Percentiles rank a stretch among this genome's conserved stretches.
These are phyloP conservation scores for Citropsis articulata DNA, from an alignment of 345 rosid genomes.

Conservation along the genomic window DNA sequence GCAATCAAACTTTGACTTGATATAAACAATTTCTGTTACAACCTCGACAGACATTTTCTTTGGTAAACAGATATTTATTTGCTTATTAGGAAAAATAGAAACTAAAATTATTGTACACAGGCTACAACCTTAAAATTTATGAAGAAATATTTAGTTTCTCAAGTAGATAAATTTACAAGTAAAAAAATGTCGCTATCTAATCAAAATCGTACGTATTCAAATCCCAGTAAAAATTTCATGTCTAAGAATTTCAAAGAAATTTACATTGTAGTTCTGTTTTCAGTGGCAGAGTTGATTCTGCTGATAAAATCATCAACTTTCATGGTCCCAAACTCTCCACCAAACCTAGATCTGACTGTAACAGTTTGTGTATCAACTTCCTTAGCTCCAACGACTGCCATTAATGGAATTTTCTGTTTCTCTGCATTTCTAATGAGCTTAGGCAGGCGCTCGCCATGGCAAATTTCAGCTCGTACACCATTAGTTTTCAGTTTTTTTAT, in stretches of 20 bases:
- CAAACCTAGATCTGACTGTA: conserved; percentile 76
- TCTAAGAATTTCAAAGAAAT: conserved; percentile 14
- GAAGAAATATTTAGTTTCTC: not conserved
- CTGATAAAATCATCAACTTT: conserved; percentile 57
- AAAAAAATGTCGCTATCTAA: not conserved
- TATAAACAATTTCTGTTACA: not conserved
- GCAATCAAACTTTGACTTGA: not conserved
- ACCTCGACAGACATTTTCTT: not conserved
- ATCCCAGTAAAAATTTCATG: not conserved
- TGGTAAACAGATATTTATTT: not conserved
- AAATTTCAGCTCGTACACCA: conserved; percentile 71
- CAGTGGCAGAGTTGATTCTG: conserved; percentile 47
- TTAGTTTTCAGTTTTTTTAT: conserved; percentile 46
- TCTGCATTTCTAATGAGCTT: conserved; percentile 90
- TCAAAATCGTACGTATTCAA: not conserved
- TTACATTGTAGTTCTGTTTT: conserved; percentile 50
- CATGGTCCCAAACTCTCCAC: conserved; percentile 83
- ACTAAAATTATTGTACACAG: not conserved
- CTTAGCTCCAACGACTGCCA: conserved; percentile 92
- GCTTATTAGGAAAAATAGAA: too few relatives aligned
- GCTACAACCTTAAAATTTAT: not conserved
- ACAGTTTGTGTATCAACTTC: conserved; percentile 73
- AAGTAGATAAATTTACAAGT: not conserved
- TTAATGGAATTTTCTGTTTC: conserved; percentile 84
- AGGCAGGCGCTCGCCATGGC: conserved; percentile 87